Percentiles rank a stretch among this genome's conserved stretches.
phyloP scores from a whole-genome alignment of 257 asterid species.

The Solanum phureja region DNA sequence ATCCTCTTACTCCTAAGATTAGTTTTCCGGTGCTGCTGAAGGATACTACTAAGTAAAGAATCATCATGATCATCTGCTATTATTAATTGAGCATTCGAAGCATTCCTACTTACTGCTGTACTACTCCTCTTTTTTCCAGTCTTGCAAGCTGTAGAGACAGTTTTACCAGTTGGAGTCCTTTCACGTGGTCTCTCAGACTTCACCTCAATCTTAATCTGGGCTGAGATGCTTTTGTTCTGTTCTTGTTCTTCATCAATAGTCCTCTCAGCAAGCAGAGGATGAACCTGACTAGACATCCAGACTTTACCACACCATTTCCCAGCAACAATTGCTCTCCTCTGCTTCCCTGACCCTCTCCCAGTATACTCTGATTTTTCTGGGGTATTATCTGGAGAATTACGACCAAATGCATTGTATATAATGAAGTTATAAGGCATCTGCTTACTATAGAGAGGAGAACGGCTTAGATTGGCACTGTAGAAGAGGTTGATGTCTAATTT shows the following conservation, averaged over 20 bases:
- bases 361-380: conserved; percentile 19
- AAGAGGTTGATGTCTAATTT: conserved; percentile 88
- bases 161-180: conserved; percentile 17
- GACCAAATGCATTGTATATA: conserved; percentile 77
- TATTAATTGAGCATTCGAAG: conserved; percentile 16
- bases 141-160: conserved; percentile 16
- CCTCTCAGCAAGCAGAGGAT: conserved; percentile 54
- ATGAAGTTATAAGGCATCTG: conserved; percentile 87
- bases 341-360: conserved; percentile 45
- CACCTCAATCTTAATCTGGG: conserved; percentile 20
- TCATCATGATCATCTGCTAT: conserved; percentile 17
- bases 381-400: conserved; percentile 28
- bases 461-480: conserved; percentile 89
- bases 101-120: conserved; percentile 22
- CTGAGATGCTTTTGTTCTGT: conserved; percentile 15
- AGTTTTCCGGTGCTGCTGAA: conserved; percentile 35
- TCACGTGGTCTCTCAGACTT: conserved; percentile 37
- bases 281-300: conserved; percentile 95
- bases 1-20: conserved; percentile 26
- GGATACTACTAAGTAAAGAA: conserved; percentile 10
- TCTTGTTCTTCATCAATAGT: conserved; percentile 33
- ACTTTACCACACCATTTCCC: conserved; percentile 99
- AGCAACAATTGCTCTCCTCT: conserved; percentile 64
- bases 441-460: conserved; percentile 85
- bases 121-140: conserved; percentile 38